phyloP scores from a whole-genome alignment of 2,329 filamentous ascomycete genomes.

The Hymenoscyphus albidus region DNA sequence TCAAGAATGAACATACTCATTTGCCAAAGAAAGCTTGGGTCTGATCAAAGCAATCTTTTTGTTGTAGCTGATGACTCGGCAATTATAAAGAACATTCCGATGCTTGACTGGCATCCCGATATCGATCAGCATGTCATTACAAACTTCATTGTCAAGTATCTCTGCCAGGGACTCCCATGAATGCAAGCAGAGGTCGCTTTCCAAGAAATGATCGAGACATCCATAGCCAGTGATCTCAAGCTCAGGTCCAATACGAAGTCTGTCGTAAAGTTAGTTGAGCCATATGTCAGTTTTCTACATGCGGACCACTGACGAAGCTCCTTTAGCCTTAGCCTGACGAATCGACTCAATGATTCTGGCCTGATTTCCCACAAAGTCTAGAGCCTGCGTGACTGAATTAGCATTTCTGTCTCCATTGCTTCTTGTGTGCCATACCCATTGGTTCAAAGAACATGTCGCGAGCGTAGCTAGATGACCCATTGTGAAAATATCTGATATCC shows the following conservation, averaged over 20 bases:
- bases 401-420: neutral
- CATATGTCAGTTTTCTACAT: neutral
- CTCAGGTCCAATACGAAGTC: constrained; percentile 47
- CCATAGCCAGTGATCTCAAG: constrained; percentile 45
- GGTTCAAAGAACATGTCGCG: constrained; percentile 14
- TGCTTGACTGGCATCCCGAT: constrained; percentile 61
- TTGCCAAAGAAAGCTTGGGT: constrained; percentile 68
- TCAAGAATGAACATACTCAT: constrained; percentile 42
- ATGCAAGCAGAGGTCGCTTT: constrained; percentile 51
- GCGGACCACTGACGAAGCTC: constrained; percentile 38
- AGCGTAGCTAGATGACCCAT: constrained; percentile 11
- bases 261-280: neutral
- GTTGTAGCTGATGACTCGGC: constrained; percentile 60
- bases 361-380: constrained; percentile 55
- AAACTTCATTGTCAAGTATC: constrained; percentile 57
- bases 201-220: constrained; percentile 52
- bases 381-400: neutral
- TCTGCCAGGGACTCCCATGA: constrained; percentile 59
- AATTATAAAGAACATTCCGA: constrained; percentile 61
- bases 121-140: constrained; percentile 63
- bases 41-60: constrained; percentile 67
- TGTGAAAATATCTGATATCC: neutral
- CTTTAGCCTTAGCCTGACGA: constrained; percentile 48
- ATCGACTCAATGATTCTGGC: constrained; percentile 58
- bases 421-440: constrained; percentile 26